Evolutionary conservation across 371 early-diverging fungal genomes (phyloP).

Genomic region (Apophysomyces variabilis): DNA sequence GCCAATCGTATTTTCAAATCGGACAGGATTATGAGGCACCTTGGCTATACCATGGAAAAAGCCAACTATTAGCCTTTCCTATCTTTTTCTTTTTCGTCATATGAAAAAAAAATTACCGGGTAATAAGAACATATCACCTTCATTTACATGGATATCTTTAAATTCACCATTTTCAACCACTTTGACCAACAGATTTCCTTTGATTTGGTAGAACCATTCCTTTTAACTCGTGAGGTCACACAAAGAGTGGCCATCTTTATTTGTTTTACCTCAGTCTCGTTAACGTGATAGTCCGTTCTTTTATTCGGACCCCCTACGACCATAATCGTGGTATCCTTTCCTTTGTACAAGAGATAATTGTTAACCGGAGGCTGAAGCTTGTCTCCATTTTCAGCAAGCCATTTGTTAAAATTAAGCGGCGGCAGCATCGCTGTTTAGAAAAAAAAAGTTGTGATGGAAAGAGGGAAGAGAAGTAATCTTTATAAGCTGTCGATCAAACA

Average conservation of each 20-base stretch:
- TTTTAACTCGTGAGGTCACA: constrained; percentile 26
- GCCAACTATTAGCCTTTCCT: constrained; percentile 4
- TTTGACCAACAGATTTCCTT: constrained; percentile 89
- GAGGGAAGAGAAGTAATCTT: constrained; percentile 12
- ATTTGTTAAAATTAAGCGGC: constrained; percentile 88
- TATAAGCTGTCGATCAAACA: background rate
- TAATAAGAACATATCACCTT: constrained; percentile 95
- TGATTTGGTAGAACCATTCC: constrained; percentile 97
- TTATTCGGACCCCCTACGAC: constrained; percentile 86
- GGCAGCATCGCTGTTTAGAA: constrained; percentile 51
- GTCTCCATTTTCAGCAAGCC: constrained; percentile 84
- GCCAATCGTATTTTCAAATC: constrained; percentile 92
- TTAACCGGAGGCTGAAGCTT: constrained; percentile 93
- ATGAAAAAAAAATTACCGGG: constrained; percentile 66
- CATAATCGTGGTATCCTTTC: constrained; percentile 87
- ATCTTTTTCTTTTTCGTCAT: background rate
- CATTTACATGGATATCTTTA: constrained; percentile 82
- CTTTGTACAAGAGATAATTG: constrained; percentile 87
- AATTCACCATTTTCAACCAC: constrained; percentile 81
- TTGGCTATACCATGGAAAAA: constrained; percentile 56
- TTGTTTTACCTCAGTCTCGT: constrained; percentile 84
- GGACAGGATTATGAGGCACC: constrained; percentile 93
- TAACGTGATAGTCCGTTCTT: constrained; percentile 94
- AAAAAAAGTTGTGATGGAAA: constrained; percentile 15
- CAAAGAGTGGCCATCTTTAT: background rate